A percentile compares a stretch with the other conserved stretches of the same genome.
Conservation (phyloP, 2,329 filamentous ascomycete genomes). For the Drechslerella stenobrocha region DNA sequence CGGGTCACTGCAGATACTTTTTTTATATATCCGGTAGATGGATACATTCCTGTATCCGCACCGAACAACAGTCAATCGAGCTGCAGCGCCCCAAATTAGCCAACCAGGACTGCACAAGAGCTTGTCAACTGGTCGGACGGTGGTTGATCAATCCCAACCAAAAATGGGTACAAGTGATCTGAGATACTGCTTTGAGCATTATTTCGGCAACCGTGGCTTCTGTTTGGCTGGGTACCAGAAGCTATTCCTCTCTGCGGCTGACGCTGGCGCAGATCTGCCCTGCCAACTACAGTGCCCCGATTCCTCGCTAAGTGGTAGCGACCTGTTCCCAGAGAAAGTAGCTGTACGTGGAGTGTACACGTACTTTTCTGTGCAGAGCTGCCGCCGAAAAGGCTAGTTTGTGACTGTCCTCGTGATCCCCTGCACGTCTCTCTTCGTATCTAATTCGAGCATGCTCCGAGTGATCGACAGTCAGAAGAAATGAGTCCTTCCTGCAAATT, state of each 20-base stretch:
- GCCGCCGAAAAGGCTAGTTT: not conserved
- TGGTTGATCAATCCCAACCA: slow-evolving; percentile 41
- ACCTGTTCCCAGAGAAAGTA: not conserved
- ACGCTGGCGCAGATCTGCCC: slow-evolving; percentile 18
- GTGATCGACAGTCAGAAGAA: slow-evolving; percentile 46
- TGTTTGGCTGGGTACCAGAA: slow-evolving; percentile 27
- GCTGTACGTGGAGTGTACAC: slow-evolving; percentile 19
- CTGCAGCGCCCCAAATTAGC: slow-evolving; percentile 38
- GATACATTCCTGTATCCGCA: slow-evolving; percentile 7
- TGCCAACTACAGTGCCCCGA: slow-evolving; percentile 31
- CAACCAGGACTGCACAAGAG: slow-evolving; percentile 32
- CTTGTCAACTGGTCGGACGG: slow-evolving; percentile 43
- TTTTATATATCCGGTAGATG: slow-evolving; percentile 4
- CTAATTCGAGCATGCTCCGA: slow-evolving; percentile 47
- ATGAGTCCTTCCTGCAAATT: slow-evolving; percentile 38
- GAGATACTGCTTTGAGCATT: slow-evolving; percentile 6
- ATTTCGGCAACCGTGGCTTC: slow-evolving; percentile 40
- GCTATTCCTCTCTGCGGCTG: slow-evolving; percentile 40
- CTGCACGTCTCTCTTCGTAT: slow-evolving; percentile 23
- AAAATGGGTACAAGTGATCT: slow-evolving; percentile 6
- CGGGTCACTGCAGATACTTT: not conserved
- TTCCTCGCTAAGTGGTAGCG: slow-evolving; percentile 12
- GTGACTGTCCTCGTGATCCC: slow-evolving; percentile 45
- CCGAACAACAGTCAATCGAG: not conserved
- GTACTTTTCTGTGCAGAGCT: slow-evolving; percentile 3